Conservation (phyloP, 352 stramenopile species). For the Phytophthora boehmeriae region DNA sequence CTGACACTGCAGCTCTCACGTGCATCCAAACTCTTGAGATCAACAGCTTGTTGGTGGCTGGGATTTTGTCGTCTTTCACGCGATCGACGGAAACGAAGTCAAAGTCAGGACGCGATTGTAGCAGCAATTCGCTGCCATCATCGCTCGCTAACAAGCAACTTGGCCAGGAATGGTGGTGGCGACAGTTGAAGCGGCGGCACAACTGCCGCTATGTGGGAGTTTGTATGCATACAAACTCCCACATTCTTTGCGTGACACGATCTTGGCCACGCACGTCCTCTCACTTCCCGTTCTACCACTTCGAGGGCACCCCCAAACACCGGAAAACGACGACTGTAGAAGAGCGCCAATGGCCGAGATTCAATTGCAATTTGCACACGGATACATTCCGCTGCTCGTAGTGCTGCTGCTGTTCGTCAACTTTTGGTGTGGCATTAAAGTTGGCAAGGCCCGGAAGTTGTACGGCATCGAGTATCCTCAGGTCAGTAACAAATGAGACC, state of each 20-base stretch:
- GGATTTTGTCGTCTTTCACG: background rate
- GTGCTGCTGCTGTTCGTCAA: constrained; percentile 58
- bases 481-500: constrained; percentile 17
- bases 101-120: background rate
- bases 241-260: background rate
- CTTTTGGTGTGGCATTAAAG: constrained; percentile 54
- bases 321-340: constrained; percentile 7
- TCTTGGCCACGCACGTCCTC: background rate
- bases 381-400: constrained; percentile 53
- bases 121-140: background rate
- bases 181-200: background rate
- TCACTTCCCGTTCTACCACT: constrained; percentile 3
- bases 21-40: too few relatives aligned
- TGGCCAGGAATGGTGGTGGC: background rate
- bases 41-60: too few relatives aligned
- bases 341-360: constrained; percentile 6
- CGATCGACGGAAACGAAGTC: background rate
- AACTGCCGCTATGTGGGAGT: background rate
- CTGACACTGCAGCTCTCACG: too few relatives aligned
- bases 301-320: constrained; percentile 1
- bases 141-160: background rate
- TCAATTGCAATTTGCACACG: constrained; percentile 52
- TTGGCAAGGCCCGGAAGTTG: constrained; percentile 64
- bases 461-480: constrained; percentile 68
- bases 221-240: background rate